Base-by-base conservation (phyloP, 768 basidiomycete species). In the Ramaria sp. region DNA sequence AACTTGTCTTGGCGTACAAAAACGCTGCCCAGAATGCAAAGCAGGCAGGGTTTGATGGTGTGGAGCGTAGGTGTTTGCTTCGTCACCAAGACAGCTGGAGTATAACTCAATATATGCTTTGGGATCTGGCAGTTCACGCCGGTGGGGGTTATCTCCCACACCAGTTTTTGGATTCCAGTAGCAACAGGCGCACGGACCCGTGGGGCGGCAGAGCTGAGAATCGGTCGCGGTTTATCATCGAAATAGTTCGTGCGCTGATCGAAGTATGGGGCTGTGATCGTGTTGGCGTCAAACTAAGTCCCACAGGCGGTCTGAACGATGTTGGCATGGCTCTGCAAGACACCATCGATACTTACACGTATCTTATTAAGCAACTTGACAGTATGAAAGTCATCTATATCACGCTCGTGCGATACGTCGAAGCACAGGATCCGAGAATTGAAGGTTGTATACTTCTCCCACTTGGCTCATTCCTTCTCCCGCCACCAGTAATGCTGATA, bases 171-270 rank as follows among this genome's bases (percentile, higher is more conserved):
- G 68, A 67, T 10, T 59, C 56, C 30, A 60, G 59, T 59, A 63
- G 69, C 54, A 74, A 74, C 66, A 62, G 64, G 57, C 65, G 72
- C 9, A 70, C 68, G 4, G 73, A 73, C 62, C 52, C 59, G 20
- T 73, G 67, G 53, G 71, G 72, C 22, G 70, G 71, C 1, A 63
- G 63, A 0, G 61, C 70, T 34, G 67, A 68, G 61, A 72, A 71
- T 59, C 61, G 72, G n/a, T 60, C 64, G 24, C 55, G 69, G 7
- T 67, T 73, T 61, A 59, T 66, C 38, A 62, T 72, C 24, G 66
- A 69, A 39, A 65, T 69, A 48, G 59, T 68, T 41, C 68, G 67
- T 24, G 68, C 60, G 17, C 64, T 72, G 51, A 42, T 51, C 12
- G 57, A 51, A 34, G 51, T 58, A 4, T 58, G 57, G 57, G 69